Conservation (phyloP, 768 basidiomycete species). For the Lactarius psammicola region DNA sequence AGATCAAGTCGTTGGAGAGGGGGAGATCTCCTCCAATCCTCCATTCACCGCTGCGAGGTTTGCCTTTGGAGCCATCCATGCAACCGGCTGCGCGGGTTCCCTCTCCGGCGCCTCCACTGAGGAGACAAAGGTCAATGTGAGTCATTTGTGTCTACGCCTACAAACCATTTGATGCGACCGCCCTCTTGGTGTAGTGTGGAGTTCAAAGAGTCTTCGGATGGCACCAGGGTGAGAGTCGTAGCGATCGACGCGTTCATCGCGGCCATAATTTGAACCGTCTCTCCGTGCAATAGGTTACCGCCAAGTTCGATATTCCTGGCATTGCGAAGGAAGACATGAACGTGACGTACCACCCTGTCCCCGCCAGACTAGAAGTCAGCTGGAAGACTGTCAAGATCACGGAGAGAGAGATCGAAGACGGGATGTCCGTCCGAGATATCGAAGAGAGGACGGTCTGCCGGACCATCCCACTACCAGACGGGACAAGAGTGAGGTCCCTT, state of each 20-base stretch:
- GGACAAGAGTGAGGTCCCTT: constrained; percentile 54
- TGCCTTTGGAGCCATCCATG: constrained; percentile 12
- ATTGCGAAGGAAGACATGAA: constrained; percentile 73
- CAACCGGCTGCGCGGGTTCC: constrained; percentile 9
- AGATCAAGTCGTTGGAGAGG: constrained; percentile 67
- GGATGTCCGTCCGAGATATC: constrained; percentile 58
- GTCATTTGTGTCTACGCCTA: constrained; percentile 28
- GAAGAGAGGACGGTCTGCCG: constrained; percentile 63
- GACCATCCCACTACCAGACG: constrained; percentile 70
- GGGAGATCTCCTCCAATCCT: constrained; percentile 20
- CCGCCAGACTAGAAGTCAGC: constrained; percentile 55
- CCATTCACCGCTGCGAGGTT: constrained; percentile 20
- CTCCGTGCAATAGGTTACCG: constrained; percentile 46
- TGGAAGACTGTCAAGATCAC: constrained; percentile 61
- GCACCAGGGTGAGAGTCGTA: constrained; percentile 45
- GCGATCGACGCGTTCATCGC: constrained; percentile 29
- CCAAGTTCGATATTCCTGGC: constrained; percentile 68
- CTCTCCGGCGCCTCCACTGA: constrained; percentile 40
- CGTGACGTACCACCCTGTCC: constrained; percentile 59
- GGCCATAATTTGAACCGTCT: constrained; percentile 3
- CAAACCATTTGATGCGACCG: neutral
- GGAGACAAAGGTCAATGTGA: constrained; percentile 66
- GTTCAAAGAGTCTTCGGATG: constrained; percentile 69
- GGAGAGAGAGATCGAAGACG: constrained; percentile 58
- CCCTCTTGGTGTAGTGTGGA: constrained; percentile 48